phyloP scores from a whole-genome alignment of 2,329 filamentous ascomycete species.

The Colletotrichum chrysophilum region DNA sequence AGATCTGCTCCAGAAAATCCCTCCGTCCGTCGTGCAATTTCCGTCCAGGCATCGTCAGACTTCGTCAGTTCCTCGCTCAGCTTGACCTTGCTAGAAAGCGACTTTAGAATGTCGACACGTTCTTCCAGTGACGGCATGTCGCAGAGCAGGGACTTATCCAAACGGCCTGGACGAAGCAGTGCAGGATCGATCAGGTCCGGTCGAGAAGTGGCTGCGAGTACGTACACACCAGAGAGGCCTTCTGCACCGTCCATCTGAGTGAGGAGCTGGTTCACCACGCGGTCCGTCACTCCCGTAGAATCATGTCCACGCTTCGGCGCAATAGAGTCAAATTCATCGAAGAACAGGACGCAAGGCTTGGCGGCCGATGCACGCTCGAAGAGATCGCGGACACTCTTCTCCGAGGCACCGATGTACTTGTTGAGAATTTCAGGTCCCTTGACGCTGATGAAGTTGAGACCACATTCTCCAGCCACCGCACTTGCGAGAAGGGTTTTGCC shows the following conservation, averaged over 20 bases:
- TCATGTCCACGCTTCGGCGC: conserved; percentile 97
- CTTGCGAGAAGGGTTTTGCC: conserved; percentile 96
- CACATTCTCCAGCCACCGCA: conserved; percentile 96
- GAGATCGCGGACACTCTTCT: conserved; percentile 93
- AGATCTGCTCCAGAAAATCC: conserved; percentile 95
- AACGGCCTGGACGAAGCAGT: conserved; percentile 84
- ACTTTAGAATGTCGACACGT: conserved; percentile 84
- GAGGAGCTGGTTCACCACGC: conserved; percentile 96
- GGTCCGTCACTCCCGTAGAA: conserved; percentile 96
- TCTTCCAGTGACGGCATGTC: conserved; percentile 84
- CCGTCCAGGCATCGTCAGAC: conserved; percentile 62
- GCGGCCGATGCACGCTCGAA: conserved; percentile 93
- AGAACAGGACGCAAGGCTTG: conserved; percentile 93
- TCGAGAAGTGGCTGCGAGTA: conserved; percentile 89
- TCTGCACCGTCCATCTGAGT: conserved; percentile 99
- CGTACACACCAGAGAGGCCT: conserved; percentile 92
- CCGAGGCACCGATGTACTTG: conserved; percentile 98
- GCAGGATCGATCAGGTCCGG: conserved; percentile 97
- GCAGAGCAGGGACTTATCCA: conserved; percentile 93
- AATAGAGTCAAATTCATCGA: conserved; percentile 98
- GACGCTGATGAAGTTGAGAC: conserved; percentile 97
- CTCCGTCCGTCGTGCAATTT: conserved; percentile 80
- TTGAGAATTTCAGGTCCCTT: conserved; percentile 98
- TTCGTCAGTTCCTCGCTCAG: conserved; percentile 70
- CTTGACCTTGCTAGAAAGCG: conserved; percentile 82